Evolutionary conservation across 2,329 filamentous ascomycete genomes (phyloP), one percentile per base, ranked within the genome.

Genomic region (Verticillium isaacii): DNA sequence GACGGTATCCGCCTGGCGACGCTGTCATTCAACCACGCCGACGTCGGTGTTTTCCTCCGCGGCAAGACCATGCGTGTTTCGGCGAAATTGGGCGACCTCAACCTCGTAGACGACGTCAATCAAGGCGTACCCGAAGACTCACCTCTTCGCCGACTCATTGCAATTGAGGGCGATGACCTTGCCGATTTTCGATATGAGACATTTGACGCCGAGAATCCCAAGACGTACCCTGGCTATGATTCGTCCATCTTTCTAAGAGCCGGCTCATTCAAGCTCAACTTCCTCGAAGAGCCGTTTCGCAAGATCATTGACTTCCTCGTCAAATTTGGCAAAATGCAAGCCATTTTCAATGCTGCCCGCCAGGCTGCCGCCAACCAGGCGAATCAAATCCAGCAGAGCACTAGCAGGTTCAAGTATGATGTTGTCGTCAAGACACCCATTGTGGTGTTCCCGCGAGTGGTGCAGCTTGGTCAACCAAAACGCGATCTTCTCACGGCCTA

Each of bases 301-400:
- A 98, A 98, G 77, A 98, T 99, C 66, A 92, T 99, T 75, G 92
- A 96, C 67, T 99, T 99, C 75, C 82, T 96, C 54, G 93, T 99
- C 73, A 99, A 99, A 70, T 99, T 99, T 73, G 95, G 96, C 64
- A 97, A 96, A 77, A 99, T 99, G 95, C 95, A 99, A 75, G 94
- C 95, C 25, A 90, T 99, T 60, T 99, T 97, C 80, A 99, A 99
- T 71, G 94, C 95, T 52, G 95, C 96, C 14, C 87, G 96, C 37
- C 92, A 97, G 75, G 96, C 94, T 45, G 95, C 96, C 2, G 92
- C 95, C 45, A 94, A 91, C 64, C 93, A 97, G 74, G 96, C 95
- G 11, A 96, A 86, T 62, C 93, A 97, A 71, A 86, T 99, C 6
- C 95, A 98, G 71, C 90, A 98, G 70, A 93, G 88, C 70, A 91